Percentiles rank a stretch among this genome's conserved stretches.
Evolutionary conservation across 345 rosid genomes (phyloP).

Genomic region (Murraya paniculata): DNA sequence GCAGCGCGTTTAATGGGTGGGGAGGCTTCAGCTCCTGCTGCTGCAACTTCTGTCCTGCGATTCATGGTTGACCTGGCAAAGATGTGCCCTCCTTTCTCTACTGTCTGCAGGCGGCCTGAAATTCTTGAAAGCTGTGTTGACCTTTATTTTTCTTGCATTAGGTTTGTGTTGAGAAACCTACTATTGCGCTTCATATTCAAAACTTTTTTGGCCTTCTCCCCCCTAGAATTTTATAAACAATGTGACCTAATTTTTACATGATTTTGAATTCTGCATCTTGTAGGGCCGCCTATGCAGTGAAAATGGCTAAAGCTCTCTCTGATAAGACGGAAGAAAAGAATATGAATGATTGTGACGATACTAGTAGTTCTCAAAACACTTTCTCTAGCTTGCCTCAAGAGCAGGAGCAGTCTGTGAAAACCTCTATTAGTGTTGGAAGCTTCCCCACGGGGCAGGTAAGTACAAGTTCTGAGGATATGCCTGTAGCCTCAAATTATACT

Average conservation of each 20-base stretch:
- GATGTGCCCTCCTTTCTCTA: slow-evolving; percentile 93
- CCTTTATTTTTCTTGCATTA: slow-evolving; percentile 92
- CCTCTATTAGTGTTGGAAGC: slow-evolving; percentile 89
- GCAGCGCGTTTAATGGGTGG: slow-evolving; percentile 99
- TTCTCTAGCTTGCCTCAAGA: slow-evolving; percentile 85
- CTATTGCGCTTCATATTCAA: slow-evolving; percentile 14
- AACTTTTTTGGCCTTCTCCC: slow-evolving; percentile 2
- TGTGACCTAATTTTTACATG: slow-evolving; percentile 9
- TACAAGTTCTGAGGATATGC: slow-evolving; percentile 77
- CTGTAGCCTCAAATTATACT: slow-evolving; percentile 37
- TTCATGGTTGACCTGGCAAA: slow-evolving; percentile 99
- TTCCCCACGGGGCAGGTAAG: slow-evolving; percentile 83
- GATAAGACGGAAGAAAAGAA: slow-evolving; percentile 74
- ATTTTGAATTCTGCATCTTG: slow-evolving; percentile 17
- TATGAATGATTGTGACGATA: slow-evolving; percentile 74
- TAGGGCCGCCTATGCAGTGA: slow-evolving; percentile 93
- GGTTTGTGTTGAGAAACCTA: slow-evolving; percentile 53
- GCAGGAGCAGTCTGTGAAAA: slow-evolving; percentile 72
- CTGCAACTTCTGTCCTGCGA: slow-evolving; percentile 92
- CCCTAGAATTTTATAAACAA: slow-evolving; percentile 9
- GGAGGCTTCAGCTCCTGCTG: slow-evolving; percentile 98
- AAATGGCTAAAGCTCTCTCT: slow-evolving; percentile 77
- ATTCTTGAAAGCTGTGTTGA: slow-evolving; percentile 90
- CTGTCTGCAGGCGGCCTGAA: slow-evolving; percentile 89
- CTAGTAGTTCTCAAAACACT: slow-evolving; percentile 70